These are phyloP conservation scores for Lobulomyces angularis DNA, from an alignment of 192 early-diverging fungal species.

Conservation along the genomic window DNA sequence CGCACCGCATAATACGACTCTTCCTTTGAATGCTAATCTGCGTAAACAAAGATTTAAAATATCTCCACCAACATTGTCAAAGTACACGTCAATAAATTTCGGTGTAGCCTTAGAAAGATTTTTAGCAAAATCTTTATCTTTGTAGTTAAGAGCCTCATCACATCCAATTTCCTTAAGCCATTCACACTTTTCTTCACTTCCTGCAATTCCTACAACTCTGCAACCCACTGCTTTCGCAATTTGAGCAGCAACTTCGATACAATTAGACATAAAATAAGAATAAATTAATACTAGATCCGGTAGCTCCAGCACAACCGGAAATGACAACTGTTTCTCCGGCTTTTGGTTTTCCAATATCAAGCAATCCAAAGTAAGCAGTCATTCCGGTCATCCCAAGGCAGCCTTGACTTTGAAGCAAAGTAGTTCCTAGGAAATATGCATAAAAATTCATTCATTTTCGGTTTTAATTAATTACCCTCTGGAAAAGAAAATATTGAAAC, in stretches of 20 bases:
- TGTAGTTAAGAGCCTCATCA: conserved; percentile 41
- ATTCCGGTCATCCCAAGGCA: conserved; percentile 23
- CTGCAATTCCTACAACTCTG: conserved; percentile 40
- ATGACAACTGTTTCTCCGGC: conserved; percentile 26
- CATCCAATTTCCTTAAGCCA: conserved; percentile 33
- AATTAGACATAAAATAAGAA: neutral
- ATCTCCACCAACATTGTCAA: conserved; percentile 43
- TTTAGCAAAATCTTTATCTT: conserved; percentile 24
- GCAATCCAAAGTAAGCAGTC: conserved; percentile 38
- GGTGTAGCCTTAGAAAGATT: conserved; percentile 23
- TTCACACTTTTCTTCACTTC: conserved; percentile 36
- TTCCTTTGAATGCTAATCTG: conserved; percentile 26
- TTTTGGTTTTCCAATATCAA: conserved; percentile 20
- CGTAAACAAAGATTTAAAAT: conserved; percentile 29
- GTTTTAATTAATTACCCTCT: too few relatives aligned
- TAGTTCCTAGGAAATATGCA: neutral
- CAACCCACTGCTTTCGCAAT: conserved; percentile 31
- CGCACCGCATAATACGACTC: conserved; percentile 38
- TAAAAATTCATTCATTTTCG: neutral
- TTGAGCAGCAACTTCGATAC: conserved; percentile 29
- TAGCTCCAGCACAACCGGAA: too few relatives aligned
- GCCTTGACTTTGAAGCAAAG: neutral
- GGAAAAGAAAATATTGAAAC: too few relatives aligned
- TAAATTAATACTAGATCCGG: neutral
- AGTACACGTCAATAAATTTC: conserved; percentile 35